phyloP scores from a whole-genome alignment of 345 rosid species.

The Citrus glauca region DNA sequence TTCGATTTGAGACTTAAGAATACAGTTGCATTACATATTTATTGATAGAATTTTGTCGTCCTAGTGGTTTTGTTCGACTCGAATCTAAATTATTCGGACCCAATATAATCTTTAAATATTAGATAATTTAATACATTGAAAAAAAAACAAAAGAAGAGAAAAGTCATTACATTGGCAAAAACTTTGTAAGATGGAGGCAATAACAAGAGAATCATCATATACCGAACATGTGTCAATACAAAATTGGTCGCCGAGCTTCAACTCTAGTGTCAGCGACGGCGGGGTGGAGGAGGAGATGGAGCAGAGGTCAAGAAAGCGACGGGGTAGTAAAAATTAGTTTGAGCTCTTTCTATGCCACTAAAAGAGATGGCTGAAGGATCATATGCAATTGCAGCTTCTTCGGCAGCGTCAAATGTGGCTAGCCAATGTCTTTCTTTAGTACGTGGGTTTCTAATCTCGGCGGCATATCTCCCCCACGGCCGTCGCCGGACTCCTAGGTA shows the following conservation, averaged over 20 bases:
- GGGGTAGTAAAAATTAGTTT: slow-evolving; percentile 30
- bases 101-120: rapidly evolving
- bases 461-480: slow-evolving; percentile 33
- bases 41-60: rapidly evolving
- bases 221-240: background rate
- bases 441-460: slow-evolving; percentile 23
- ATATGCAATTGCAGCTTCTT: slow-evolving; percentile 35
- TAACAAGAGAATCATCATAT: slow-evolving; percentile 25
- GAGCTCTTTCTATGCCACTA: slow-evolving; percentile 22
- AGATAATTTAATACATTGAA: rapidly evolving
- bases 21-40: rapidly evolving
- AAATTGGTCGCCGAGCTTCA: background rate
- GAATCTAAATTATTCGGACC: too few species aligned
- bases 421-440: slow-evolving; percentile 29
- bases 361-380: slow-evolving; percentile 27
- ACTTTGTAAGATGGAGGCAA: slow-evolving; percentile 28
- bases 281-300: background rate
- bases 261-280: background rate
- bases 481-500: slow-evolving; percentile 28
- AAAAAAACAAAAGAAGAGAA: background rate
- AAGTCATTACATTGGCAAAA: slow-evolving; percentile 15
- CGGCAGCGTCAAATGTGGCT: slow-evolving; percentile 31
- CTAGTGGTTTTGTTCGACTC: rapidly evolving
- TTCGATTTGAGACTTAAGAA: rapidly evolving
- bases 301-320: background rate